Conservation (phyloP, 306 rosid species). For the Cucumis melo region DNA sequence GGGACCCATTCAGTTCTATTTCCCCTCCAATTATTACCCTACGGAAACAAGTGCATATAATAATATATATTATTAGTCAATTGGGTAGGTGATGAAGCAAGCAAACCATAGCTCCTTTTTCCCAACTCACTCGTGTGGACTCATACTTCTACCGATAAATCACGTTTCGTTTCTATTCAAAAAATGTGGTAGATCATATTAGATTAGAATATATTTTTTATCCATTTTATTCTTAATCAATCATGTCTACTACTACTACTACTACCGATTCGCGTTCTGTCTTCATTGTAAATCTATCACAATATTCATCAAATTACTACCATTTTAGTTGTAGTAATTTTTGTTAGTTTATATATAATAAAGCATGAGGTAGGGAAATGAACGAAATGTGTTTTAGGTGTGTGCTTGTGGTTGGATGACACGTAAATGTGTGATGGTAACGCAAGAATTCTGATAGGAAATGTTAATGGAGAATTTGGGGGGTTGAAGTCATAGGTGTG, state of each 20-base stretch:
- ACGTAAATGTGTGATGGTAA: not conserved
- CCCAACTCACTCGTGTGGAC: not conserved
- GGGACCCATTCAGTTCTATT: not conserved
- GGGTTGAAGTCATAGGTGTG: not conserved
- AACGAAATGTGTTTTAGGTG: not conserved
- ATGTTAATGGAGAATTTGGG: conserved; percentile 5
- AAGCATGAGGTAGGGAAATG: not conserved
- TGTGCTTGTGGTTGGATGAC: not conserved
- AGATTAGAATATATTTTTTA: not conserved
- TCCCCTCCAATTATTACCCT: conserved; percentile 2
- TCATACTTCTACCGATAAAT: not conserved
- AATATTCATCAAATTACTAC: too few species aligned
- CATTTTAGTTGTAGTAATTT: too few species aligned
- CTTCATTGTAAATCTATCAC: too few species aligned
- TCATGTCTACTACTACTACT: not conserved
- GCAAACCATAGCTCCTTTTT: not conserved
- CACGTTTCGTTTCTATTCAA: not conserved
- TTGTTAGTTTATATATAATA: too few species aligned
- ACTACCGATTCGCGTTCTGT: not conserved
- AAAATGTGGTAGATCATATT: not conserved
- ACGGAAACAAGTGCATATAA: not conserved
- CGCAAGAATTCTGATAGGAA: not conserved
- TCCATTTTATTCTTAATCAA: not conserved
- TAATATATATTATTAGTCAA: not conserved
- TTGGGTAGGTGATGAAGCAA: not conserved